phyloP scores from a whole-genome alignment of 345 rosid genomes.

The Raphanus sativus region DNA sequence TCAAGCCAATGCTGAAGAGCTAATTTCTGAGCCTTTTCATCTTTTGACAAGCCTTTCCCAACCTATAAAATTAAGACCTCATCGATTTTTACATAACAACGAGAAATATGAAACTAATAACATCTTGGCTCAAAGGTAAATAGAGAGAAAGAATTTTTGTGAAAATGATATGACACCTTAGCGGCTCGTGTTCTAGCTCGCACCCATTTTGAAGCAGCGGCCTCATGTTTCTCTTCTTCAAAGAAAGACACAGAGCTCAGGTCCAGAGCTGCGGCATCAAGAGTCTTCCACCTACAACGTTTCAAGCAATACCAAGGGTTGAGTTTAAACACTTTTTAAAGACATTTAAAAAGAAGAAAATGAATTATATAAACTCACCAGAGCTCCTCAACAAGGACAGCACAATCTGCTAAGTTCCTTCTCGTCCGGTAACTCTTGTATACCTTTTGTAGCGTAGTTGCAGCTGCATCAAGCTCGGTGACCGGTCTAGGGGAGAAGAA shows the following conservation, averaged over 20 bases:
- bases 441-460: constrained; percentile 77
- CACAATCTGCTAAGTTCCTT: constrained; percentile 80
- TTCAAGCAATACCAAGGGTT: neutral
- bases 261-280: constrained; percentile 49
- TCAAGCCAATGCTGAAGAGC: constrained; percentile 85
- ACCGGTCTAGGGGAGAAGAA: constrained; percentile 58
- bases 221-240: constrained; percentile 55
- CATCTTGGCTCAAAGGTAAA: neutral
- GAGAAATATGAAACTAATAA: neutral
- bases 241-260: constrained; percentile 34
- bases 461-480: constrained; percentile 70
- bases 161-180: constrained; percentile 45
- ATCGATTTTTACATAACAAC: neutral
- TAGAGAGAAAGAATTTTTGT: neutral
- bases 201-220: constrained; percentile 60
- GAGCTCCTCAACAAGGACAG: constrained; percentile 64
- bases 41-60: constrained; percentile 70
- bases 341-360: neutral
- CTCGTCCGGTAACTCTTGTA: constrained; percentile 91
- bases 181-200: constrained; percentile 66
- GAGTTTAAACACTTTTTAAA: neutral
- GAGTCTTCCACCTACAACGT: constrained; percentile 56
- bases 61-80: constrained; percentile 39
- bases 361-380: constrained; percentile 47
- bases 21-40: constrained; percentile 74